A percentile compares a stretch with the other conserved stretches of the same genome.
Conservation (phyloP, 352 stramenopile species). For the Aphanomyces astaci region DNA sequence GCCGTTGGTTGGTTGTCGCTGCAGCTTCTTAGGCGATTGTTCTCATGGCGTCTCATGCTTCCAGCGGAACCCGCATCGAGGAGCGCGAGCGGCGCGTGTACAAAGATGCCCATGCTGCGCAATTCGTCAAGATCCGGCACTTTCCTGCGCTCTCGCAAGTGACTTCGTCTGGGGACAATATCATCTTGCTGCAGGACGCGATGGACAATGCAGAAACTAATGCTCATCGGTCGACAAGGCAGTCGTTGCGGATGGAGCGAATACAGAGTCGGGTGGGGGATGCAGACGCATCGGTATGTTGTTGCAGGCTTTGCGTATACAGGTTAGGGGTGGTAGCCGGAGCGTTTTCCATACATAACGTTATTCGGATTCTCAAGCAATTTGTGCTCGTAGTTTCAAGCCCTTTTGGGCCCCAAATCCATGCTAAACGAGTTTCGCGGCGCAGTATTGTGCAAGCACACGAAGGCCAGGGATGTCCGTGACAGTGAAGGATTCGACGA, state of each 20-base stretch:
- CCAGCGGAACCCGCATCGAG: background rate
- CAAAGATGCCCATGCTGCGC: conserved; percentile 12
- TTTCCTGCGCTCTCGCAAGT: conserved; percentile 9
- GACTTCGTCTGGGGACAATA: background rate
- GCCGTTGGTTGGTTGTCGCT: background rate
- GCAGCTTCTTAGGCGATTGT: background rate
- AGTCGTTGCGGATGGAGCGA: background rate
- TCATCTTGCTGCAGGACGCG: conserved; percentile 15
- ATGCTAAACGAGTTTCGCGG: background rate
- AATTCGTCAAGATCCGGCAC: conserved; percentile 12
- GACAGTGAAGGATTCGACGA: background rate
- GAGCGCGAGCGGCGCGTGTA: conserved; percentile 16
- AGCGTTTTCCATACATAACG: too few species aligned
- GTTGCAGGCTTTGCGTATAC: too few species aligned
- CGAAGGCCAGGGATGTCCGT: background rate
- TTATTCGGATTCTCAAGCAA: background rate
- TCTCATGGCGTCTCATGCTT: background rate
- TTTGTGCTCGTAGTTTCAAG: background rate
- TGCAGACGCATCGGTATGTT: background rate
- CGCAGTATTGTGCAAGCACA: conserved; percentile 11
- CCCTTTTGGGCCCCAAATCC: background rate
- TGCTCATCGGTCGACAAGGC: background rate
- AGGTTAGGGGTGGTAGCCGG: too few species aligned
- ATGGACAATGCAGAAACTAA: background rate
- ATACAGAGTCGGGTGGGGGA: background rate